Base-by-base conservation (phyloP, 164 flowering plant species). In the Tetracentron sinense region DNA sequence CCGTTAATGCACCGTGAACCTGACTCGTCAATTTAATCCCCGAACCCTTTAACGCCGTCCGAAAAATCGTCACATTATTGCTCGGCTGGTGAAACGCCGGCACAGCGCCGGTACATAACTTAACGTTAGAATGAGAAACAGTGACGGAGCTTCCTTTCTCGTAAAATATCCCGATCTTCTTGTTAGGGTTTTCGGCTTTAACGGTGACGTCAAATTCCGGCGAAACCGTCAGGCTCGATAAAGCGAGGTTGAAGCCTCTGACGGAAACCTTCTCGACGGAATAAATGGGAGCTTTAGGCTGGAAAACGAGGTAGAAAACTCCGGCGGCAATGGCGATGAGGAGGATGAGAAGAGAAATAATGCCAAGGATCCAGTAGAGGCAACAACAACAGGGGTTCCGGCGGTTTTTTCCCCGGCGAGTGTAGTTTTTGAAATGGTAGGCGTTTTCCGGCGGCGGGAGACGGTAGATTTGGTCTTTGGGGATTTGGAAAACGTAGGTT, bases 381-480 rank as follows among this genome's bases (percentile, higher is more conserved):
- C 81, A 80, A 57, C 80, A 63, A 69, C 85, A 63, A 74, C 84
- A 73, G 59, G 54, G 15, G 59, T 63, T 65, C 54, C 76, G 70
- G 28, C 76, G 73, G 20, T 62, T 30, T n/a, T 72, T 66, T 11
- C 64, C 31, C 25, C 51, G 70, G 53, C 65, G 70, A 16, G 81
- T 22, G 70, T 65, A 64, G 5, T 61, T 51, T 25, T 77, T n/a
- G 74, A 17, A 75, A 23, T 58, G 75, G 57, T 44, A 58, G 48
- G 82, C 83, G 64, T 89, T 89, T 35, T 81, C 90, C 15, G 92
- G 90, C 4, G 96, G 87, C 0, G 98, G 96, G 38, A 75, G 63
- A 14, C 87, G 87, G 87, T 80, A 88, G 68, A 94, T 72, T 51
- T 86, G 92, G 49, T 94, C 98, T 53, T 88, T 91, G 21, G 98